A percentile compares a stretch with the other conserved stretches of the same genome.
These are phyloP conservation scores for Mortierella sp. DNA, from an alignment of 371 early-diverging fungal genomes.

Conservation along the genomic window DNA sequence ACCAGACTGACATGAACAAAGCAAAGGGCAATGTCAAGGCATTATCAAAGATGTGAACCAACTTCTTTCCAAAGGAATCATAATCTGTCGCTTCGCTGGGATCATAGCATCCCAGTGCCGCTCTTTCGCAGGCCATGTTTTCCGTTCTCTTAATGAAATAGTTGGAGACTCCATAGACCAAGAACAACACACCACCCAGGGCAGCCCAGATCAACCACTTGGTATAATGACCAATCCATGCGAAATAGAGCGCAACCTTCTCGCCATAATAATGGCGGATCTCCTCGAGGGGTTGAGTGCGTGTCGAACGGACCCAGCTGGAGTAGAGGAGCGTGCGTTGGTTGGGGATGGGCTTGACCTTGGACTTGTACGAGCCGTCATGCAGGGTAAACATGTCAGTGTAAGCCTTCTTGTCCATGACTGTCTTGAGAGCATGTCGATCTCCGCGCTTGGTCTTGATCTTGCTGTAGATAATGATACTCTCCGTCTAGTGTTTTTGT, in stretches of 20 bases:
- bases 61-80: not conserved
- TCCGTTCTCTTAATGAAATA: not conserved
- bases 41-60: conserved; percentile 66
- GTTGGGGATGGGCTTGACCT: conserved; percentile 49
- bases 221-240: conserved; percentile 65
- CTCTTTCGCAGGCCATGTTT: no score
- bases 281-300: conserved; percentile 60
- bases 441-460: conserved; percentile 42
- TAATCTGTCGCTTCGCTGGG: no score
- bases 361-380: conserved; percentile 58
- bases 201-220: conserved; percentile 64
- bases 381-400: conserved; percentile 46
- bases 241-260: conserved; percentile 73
- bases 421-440: conserved; percentile 42
- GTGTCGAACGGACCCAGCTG: conserved; percentile 35
- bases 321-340: conserved; percentile 43
- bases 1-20: conserved; percentile 70
- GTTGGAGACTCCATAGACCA: conserved; percentile 62
- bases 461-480: conserved; percentile 48
- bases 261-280: conserved; percentile 74
- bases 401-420: conserved; percentile 31
- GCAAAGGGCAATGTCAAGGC: conserved; percentile 65
- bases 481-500: conserved; percentile 33
- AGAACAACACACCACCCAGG: conserved; percentile 61
- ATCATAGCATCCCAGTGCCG: no score